Evolutionary conservation across 352 stramenopile species (phyloP).

Genomic region (Aphanomyces cochlioides): DNA sequence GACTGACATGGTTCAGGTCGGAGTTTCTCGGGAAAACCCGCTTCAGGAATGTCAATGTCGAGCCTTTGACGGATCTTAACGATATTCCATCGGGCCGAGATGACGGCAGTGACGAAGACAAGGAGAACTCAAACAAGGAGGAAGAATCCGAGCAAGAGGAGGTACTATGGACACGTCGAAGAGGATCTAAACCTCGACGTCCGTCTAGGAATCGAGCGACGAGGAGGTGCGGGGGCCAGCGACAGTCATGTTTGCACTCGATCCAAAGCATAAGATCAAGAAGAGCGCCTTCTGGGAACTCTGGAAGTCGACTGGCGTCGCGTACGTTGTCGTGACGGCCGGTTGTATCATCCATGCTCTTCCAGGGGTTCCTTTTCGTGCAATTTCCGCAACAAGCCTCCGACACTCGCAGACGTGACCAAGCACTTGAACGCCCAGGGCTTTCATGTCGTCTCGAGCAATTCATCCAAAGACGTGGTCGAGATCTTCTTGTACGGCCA

Average conservation of each 20-base stretch:
- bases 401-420: conserved; percentile 43
- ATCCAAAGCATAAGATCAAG: conserved; percentile 16
- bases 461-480: conserved; percentile 55
- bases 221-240: background rate
- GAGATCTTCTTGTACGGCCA: conserved; percentile 66
- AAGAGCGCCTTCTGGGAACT: conserved; percentile 25
- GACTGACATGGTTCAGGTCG: background rate
- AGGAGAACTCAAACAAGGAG: conserved; percentile 4
- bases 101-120: background rate
- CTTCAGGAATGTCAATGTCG: conserved; percentile 23
- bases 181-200: background rate
- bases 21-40: conserved; percentile 27
- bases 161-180: background rate
- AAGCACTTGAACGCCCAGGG: conserved; percentile 43
- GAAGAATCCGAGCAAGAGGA: background rate
- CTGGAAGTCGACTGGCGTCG: conserved; percentile 22
- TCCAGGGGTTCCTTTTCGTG: conserved; percentile 71
- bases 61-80: conserved; percentile 14
- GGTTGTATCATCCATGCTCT: background rate
- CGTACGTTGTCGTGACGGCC: conserved; percentile 15
- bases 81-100: conserved; percentile 12
- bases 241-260: conserved; percentile 8
- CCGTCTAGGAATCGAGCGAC: background rate
- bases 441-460: conserved; percentile 54
- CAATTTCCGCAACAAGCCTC: conserved; percentile 49